Evolutionary conservation across 495 filamentous ascomycete genomes (phyloP).

Genomic region (Tuber indicum): DNA sequence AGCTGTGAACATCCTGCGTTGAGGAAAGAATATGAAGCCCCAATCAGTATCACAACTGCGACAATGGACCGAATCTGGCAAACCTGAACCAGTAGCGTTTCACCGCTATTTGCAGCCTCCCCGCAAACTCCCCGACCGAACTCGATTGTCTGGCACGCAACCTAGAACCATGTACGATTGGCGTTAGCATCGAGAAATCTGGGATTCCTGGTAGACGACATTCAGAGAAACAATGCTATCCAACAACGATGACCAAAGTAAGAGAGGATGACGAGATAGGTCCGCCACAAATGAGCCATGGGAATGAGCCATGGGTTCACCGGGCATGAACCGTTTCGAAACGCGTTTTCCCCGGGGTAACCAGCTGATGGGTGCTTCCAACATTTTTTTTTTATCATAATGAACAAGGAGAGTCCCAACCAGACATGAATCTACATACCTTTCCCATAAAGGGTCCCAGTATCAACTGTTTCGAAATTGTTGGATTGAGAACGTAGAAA

Average conservation of each 20-base stretch:
- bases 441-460: constrained; percentile 79
- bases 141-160: constrained; percentile 77
- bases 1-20: constrained; percentile 58
- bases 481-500: constrained; percentile 74
- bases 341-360: neutral
- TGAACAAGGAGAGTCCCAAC: neutral
- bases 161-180: constrained; percentile 45
- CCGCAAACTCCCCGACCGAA: constrained; percentile 82
- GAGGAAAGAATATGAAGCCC: constrained; percentile 3
- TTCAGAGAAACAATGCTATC: neutral
- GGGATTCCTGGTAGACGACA: neutral
- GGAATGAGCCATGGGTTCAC: neutral
- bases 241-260: neutral
- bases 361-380: neutral
- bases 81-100: constrained; percentile 60
- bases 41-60: constrained; percentile 7
- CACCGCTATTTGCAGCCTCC: constrained; percentile 56
- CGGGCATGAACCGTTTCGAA: neutral
- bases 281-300: neutral
- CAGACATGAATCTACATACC: constrained; percentile 25
- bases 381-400: neutral
- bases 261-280: neutral
- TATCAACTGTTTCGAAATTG: constrained; percentile 56
- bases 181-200: neutral
- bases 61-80: constrained; percentile 1